Conservation (phyloP, 352 stramenopile species). For the Phytopythium chamaehyphon region DNA sequence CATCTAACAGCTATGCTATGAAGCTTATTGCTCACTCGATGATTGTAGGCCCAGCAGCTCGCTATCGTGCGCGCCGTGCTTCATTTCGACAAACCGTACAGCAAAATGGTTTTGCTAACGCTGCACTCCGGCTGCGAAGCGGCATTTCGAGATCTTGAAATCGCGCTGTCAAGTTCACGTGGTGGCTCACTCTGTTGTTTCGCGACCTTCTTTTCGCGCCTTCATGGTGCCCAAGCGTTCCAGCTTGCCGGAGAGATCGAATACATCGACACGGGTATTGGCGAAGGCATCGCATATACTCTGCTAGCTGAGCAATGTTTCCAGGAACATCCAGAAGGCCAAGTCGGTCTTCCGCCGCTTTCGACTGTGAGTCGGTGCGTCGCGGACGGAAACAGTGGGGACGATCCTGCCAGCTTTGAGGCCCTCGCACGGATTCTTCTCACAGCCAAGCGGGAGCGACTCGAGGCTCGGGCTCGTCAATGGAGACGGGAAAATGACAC, state of each 20-base stretch:
- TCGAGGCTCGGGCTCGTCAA: slow-evolving; percentile 3
- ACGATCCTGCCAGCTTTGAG: not conserved
- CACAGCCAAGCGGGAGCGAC: slow-evolving; percentile 8
- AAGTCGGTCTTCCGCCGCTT: slow-evolving; percentile 11
- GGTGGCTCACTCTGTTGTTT: slow-evolving; percentile 20
- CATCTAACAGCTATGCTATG: not conserved
- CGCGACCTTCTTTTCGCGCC: slow-evolving; percentile 21
- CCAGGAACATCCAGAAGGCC: slow-evolving; percentile 11
- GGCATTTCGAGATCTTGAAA: slow-evolving; percentile 16
- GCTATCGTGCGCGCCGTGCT: slow-evolving; percentile 32
- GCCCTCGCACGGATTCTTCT: not conserved
- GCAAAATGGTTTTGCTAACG: slow-evolving; percentile 26
- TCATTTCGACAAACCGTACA: slow-evolving; percentile 23
- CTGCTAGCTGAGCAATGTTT: slow-evolving; percentile 14
- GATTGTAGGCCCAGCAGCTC: slow-evolving; percentile 32
- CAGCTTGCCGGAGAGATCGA: slow-evolving; percentile 19
- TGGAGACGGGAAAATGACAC: slow-evolving; percentile 28
- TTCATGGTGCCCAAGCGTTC: slow-evolving; percentile 25
- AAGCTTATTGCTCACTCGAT: not conserved
- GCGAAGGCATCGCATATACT: slow-evolving; percentile 26
- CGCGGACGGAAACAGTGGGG: not conserved
- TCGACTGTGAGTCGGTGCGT: slow-evolving; percentile 9
- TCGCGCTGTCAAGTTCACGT: slow-evolving; percentile 5
- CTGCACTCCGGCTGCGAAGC: slow-evolving; percentile 26
- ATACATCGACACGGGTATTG: slow-evolving; percentile 13